Conservation (phyloP, 768 basidiomycete genomes). For the Strobilomyces confusus region DNA sequence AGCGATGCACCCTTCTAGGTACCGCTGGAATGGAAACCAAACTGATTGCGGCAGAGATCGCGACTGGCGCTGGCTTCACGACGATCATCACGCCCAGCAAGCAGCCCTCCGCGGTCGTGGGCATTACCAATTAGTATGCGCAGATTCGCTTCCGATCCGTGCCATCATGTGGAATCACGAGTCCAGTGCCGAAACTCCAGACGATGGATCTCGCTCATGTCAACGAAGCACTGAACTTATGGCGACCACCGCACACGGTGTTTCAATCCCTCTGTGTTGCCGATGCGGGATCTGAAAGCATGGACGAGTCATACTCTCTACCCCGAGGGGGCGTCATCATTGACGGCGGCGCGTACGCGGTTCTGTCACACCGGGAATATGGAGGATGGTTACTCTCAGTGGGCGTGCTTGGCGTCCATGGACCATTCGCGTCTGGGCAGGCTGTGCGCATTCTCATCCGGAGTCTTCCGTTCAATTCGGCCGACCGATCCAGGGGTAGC, state of each 20-base stretch:
- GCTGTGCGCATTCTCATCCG: slow-evolving; percentile 81
- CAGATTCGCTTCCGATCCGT: slow-evolving; percentile 36
- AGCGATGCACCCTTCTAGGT: no score
- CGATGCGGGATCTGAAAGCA: slow-evolving; percentile 82
- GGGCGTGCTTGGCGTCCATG: slow-evolving; percentile 83
- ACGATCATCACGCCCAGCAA: slow-evolving; percentile 89
- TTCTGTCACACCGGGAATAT: slow-evolving; percentile 79
- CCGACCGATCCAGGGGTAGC: no score
- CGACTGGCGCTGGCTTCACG: slow-evolving; percentile 90
- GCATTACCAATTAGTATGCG: slow-evolving; percentile 76
- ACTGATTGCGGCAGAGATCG: slow-evolving; percentile 96
- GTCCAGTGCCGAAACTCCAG: slow-evolving; percentile 25
- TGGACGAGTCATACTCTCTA: slow-evolving; percentile 97
- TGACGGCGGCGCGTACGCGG: slow-evolving; percentile 83
- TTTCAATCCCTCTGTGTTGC: slow-evolving; percentile 73
- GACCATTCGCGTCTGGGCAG: slow-evolving; percentile 90
- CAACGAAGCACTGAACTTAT: slow-evolving; percentile 18
- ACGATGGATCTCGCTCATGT: slow-evolving; percentile 24
- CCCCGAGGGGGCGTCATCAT: slow-evolving; percentile 88
- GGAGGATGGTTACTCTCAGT: slow-evolving; percentile 91
- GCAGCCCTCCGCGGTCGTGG: slow-evolving; percentile 66
- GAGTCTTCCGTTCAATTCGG: slow-evolving; percentile 31
- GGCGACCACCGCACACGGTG: slow-evolving; percentile 79
- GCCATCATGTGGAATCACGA: slow-evolving; percentile 32
- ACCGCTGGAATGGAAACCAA: slow-evolving; percentile 99